Base-by-base conservation (phyloP, 2,329 filamentous ascomycete genomes). In the Cryphonectria parasitica region DNA sequence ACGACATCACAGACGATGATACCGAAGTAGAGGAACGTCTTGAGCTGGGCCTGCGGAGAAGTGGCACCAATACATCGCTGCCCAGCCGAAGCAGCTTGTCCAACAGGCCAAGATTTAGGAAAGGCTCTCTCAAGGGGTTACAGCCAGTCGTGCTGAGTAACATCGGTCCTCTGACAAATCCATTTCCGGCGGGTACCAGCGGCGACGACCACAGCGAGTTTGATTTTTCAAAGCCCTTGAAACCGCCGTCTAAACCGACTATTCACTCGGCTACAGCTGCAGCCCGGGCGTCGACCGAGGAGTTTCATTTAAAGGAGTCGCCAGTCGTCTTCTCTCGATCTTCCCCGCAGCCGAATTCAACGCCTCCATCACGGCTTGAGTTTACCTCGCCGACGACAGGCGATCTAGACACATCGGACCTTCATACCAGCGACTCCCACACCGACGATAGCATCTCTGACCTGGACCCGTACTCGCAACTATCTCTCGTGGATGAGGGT, bases 1-100 rank as follows among this genome's bases (percentile, higher is more conserved):
- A 79, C 22, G 80, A 77, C 3, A 73, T 84, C 5, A 84, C 76
- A 17, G 78, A 79, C 10, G 77, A 78, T 19, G 74, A 75, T 25
- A 75, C 74, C 6, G 77, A 78, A 15, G 74, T 74, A n/a, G 77
- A 77, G 19, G 75, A 77, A 36, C 69, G 72, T 49, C 56, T 77
- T 1, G 76, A 77, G 58, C 66, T 79, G 41, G 72, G 67, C n/a
- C 34, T 74, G 31, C 68, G 74, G n/a, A 61, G 72, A 15, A 63
- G 64, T 11, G 65, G 69, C 31, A 52, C 56, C 2, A 60, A 31
- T 34, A 34, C 62, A 25, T 71, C 64, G 34, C 43, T 43, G 3
- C 62, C 60, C 15, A 61, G 67, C 19, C 61, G 56, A 39, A 63
- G 63, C 22, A 67, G 54, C 31, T 13, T 25, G 22, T 61, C 64